phyloP scores from a whole-genome alignment of 441 rosid genomes.

The Gossypium trilobum region DNA sequence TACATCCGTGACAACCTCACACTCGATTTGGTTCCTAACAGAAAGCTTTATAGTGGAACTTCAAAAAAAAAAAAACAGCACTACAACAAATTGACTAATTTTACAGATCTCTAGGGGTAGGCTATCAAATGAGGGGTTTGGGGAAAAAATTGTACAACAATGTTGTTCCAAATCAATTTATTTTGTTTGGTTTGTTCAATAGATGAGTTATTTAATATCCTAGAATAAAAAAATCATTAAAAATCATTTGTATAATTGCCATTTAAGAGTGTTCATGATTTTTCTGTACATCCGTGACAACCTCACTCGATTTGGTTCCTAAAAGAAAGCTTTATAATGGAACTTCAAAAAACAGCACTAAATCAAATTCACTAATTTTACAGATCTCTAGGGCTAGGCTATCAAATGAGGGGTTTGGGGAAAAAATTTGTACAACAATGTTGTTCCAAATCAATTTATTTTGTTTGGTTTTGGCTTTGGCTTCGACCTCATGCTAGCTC shows the following conservation, averaged over 20 bases:
- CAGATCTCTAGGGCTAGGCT: slow-evolving; percentile 19
- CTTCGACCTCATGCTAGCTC: slow-evolving; percentile 76
- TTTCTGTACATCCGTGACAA: slow-evolving; percentile 24
- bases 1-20: too few relatives aligned
- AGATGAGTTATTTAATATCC: not conserved
- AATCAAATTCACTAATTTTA: slow-evolving; percentile 27
- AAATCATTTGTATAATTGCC: not conserved
- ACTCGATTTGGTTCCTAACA: too few relatives aligned
- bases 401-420: not conserved
- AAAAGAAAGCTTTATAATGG: not conserved
- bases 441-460: slow-evolving; percentile 28
- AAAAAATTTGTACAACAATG: slow-evolving; percentile 18
- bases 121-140: too few relatives aligned
- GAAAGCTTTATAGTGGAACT: too few relatives aligned
- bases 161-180: too few relatives aligned
- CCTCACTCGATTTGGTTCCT: not conserved
- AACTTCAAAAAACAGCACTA: not conserved
- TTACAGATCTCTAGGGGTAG: too few relatives aligned
- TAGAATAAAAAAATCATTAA: not conserved
- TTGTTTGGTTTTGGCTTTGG: slow-evolving; percentile 24
- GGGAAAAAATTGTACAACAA: too few relatives aligned
- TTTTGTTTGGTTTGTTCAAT: not conserved
- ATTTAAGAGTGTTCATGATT: not conserved
- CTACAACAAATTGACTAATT: too few relatives aligned
- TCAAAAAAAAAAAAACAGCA: too few relatives aligned